Conservation (phyloP, 257 asterid species). For the Thymus mandschuricus region DNA sequence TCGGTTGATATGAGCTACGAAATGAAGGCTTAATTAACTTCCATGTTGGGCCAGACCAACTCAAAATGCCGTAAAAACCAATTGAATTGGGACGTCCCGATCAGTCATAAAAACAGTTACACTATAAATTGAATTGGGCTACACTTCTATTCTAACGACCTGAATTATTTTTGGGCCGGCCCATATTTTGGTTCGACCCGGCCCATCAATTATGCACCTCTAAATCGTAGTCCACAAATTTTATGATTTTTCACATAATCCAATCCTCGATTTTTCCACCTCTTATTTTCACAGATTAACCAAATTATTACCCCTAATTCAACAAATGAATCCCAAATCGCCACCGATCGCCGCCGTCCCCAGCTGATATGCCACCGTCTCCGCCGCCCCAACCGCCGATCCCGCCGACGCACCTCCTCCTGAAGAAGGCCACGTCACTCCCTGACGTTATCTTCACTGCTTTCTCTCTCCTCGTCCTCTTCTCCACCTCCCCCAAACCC, state of each 20-base stretch:
- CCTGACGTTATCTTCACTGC: slow-evolving; percentile 82
- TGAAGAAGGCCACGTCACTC: slow-evolving; percentile 56
- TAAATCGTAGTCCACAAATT: slow-evolving; percentile 4
- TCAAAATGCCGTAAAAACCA: too few relatives aligned
- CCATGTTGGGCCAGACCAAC: too few relatives aligned
- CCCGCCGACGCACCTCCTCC: slow-evolving; percentile 44
- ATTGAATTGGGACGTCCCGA: too few relatives aligned
- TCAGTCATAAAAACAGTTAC: too few relatives aligned
- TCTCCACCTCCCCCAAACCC: slow-evolving; percentile 70
- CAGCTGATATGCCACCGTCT: slow-evolving; percentile 47
- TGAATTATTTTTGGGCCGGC: too few relatives aligned
- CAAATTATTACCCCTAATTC: slow-evolving; percentile 9
- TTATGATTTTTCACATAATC: slow-evolving; percentile 10
- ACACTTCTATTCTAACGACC: too few relatives aligned
- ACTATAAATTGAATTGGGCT: too few relatives aligned
- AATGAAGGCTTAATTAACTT: too few relatives aligned
- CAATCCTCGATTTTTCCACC: slow-evolving; percentile 51
- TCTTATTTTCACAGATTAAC: slow-evolving; percentile 34
- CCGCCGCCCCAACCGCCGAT: slow-evolving; percentile 47
- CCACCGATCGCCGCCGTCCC: slow-evolving; percentile 39
- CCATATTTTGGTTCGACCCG: too few relatives aligned
- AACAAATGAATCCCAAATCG: slow-evolving; percentile 22
- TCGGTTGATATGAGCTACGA: too few relatives aligned
- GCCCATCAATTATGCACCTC: too few relatives aligned
- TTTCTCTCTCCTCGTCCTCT: slow-evolving; percentile 66